Conservation (phyloP, 306 rosid species). For the Trichosanthes cucumerina region DNA sequence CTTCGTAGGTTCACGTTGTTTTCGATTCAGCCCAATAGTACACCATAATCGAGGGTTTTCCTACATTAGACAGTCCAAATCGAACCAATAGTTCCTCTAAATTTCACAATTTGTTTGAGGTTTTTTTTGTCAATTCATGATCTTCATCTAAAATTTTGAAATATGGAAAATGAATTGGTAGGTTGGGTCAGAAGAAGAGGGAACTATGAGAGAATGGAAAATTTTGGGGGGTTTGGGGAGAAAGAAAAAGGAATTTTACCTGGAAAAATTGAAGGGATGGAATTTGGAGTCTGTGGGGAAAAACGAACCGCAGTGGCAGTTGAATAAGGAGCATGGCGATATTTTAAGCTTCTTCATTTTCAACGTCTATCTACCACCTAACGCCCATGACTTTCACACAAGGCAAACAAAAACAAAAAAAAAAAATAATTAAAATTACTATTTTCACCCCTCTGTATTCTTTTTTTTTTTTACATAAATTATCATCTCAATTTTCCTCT, state of each 20-base stretch:
- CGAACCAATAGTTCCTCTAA: background rate
- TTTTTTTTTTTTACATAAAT: too few species aligned
- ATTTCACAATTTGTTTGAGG: background rate
- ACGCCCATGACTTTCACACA: background rate
- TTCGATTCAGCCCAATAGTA: background rate
- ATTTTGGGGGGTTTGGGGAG: background rate
- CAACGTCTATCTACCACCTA: constrained; percentile 9
- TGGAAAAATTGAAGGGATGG: background rate
- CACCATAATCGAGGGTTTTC: background rate
- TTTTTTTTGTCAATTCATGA: background rate
- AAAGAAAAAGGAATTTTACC: background rate
- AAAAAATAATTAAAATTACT: too few species aligned
- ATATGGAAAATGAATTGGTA: background rate
- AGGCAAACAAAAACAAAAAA: background rate
- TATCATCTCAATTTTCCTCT: too few species aligned
- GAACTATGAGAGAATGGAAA: background rate
- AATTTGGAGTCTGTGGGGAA: background rate
- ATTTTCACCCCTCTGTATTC: too few species aligned
- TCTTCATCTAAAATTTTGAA: background rate
- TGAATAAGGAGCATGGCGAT: background rate
- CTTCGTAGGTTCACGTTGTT: background rate
- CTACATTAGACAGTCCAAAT: background rate
- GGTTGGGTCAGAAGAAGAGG: background rate
- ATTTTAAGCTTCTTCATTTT: constrained; percentile 3
- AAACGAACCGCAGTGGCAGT: constrained; percentile 1